Evolutionary conservation across 179 eudicot species (phyloP).

Genomic region (Beta corolliflora): DNA sequence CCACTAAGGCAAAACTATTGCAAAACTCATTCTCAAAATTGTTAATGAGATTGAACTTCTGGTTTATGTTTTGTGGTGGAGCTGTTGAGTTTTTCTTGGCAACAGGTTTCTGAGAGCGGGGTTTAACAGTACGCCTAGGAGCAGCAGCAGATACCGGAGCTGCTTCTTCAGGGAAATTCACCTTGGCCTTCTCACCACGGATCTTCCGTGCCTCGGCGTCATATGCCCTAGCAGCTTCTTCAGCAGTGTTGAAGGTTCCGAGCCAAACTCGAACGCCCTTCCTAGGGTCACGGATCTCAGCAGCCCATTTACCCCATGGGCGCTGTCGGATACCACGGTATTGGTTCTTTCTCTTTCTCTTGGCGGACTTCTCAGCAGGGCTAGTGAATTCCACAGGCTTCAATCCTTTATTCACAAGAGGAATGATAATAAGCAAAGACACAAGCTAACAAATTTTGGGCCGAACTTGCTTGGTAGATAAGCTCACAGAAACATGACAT

Average conservation of each 20-base stretch:
- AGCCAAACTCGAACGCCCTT: constrained; percentile 98
- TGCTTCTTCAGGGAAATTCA: constrained; percentile 75
- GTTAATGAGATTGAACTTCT: constrained; percentile 32
- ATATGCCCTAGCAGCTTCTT: constrained; percentile 98
- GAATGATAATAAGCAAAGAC: constrained; percentile 14
- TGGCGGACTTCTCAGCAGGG: constrained; percentile 60
- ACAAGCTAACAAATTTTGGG: not conserved
- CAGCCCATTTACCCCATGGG: constrained; percentile 99
- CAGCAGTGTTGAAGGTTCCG: constrained; percentile 95
- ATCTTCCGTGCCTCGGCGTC: constrained; percentile 94
- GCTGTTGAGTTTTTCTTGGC: constrained; percentile 30
- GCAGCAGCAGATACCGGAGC: constrained; percentile 23
- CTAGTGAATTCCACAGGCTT: constrained; percentile 46
- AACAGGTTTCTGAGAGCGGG: constrained; percentile 34
- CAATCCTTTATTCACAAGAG: constrained; percentile 27
- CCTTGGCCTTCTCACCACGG: constrained; percentile 94
- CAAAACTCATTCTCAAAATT: constrained; percentile 32
- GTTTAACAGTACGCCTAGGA: constrained; percentile 45
- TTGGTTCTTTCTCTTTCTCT: constrained; percentile 84
- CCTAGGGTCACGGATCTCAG: constrained; percentile 97
- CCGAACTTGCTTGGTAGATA: not conserved
- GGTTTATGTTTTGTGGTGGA: constrained; percentile 34
- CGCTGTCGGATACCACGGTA: constrained; percentile 96
- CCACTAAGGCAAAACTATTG: constrained; percentile 37
- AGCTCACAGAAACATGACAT: too few relatives aligned